phyloP scores from a whole-genome alignment of 345 rosid species.

The Pistacia vera region DNA sequence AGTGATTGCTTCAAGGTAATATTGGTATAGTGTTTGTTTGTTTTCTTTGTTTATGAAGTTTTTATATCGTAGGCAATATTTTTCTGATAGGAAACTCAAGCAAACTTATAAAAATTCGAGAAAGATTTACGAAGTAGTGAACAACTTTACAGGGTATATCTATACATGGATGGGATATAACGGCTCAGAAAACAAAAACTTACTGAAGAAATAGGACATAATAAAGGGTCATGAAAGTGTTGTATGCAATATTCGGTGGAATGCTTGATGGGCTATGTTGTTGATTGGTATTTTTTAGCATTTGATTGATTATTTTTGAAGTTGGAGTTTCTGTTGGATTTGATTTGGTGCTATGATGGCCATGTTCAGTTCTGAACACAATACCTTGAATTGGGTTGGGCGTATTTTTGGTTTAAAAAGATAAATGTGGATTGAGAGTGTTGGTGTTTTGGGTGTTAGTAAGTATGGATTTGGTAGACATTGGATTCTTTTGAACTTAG shows the following conservation, averaged over 20 bases:
- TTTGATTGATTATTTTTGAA: neutral
- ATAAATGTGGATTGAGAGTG: neutral
- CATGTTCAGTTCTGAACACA: no score
- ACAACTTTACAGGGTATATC: no score
- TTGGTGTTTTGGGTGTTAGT: neutral
- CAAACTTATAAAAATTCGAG: no score
- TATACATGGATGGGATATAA: no score
- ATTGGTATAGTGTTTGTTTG: neutral
- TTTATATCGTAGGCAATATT: neutral
- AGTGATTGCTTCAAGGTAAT: constrained; percentile 74
- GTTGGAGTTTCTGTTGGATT: neutral
- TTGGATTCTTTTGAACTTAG: neutral
- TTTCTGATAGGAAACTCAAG: no score
- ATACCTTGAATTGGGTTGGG: no score
- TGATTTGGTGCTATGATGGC: neutral
- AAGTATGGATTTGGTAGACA: neutral
- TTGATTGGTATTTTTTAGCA: neutral
- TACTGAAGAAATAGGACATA: no score
- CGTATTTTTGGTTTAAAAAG: no score
- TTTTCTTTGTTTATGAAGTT: neutral
- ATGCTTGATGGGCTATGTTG: neutral
- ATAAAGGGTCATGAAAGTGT: no score
- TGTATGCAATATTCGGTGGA: no score
- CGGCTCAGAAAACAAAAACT: no score
- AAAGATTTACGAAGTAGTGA: no score